Evolutionary conservation across 306 rosid genomes (phyloP), one percentile per base, ranked within the genome.

Genomic region (Glycyrrhiza uralensis): DNA sequence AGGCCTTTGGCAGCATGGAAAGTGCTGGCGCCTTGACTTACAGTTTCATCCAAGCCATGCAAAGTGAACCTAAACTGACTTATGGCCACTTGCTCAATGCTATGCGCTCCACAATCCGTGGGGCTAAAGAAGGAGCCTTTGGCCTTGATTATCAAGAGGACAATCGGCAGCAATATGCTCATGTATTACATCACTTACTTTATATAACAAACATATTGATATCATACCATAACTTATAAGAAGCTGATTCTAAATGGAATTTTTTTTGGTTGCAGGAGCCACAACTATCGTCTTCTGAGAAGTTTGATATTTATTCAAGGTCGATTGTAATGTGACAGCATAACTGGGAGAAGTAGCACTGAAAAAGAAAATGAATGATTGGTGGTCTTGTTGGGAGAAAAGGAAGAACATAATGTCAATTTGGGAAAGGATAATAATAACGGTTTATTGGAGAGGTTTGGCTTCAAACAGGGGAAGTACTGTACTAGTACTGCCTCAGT

Each of bases 11-110:
- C 2, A 81, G 88, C 8, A 81, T 30, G 23, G 65, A 74, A 7
- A 65, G 71, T 3, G 44, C 81, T 7, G 96, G 96, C 8, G 96
- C 88, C 8, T 70, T 90, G 84, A 90, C 96, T 4, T 90, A 74
- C 26, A 83, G 85, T 78, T 85, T 87, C 74, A 87, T 87, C 58
- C 87, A 80, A 80, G 81, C 88, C 36, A 76, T 69, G 79, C 84
- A 90, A 75, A 80, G 61, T 22, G 82, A 79, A 65, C 75, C 86
- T 1, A 77, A 82, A 46, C 41, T 79, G 28, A 84, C 85, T 3
- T 90, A 90, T 47, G 87, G 93, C 6, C 69, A 51, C 10, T 70
- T 90, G 78, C 56, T 85, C 0, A 64, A 29, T 72, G 64, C 80
- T 33, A 90, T 90, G 85, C 86, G 87, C 14, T 15, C 71, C 26